Base-by-base conservation (phyloP, 768 basidiomycete species). In the Mycena haematopus region DNA sequence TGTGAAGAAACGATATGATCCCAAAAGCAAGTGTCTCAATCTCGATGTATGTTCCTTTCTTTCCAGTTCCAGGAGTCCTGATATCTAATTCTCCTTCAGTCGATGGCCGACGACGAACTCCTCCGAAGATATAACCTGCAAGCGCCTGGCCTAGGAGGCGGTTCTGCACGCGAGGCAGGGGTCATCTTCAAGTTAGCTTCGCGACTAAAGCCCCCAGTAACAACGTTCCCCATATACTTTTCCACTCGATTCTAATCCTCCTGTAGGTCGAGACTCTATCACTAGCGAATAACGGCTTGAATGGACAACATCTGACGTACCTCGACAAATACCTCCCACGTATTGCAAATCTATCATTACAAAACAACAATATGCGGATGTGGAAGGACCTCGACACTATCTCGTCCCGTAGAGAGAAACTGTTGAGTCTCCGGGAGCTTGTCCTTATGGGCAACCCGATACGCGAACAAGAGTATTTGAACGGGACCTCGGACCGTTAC, bases 131-230 rank as follows among this genome's bases (percentile, higher is more conserved):
- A 93, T 68, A 84, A 86, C 46, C 79, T 97, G 29, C 70, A 80
- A 29, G 85, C 90, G 1, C 94, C 93, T 3, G 93, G 93, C 8
- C 78, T 78, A 25, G 81, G 83, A 31, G 86, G 88, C 11, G 86
- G 90, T 33, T 80, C 84, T 25, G 71, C 76, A 22, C 85, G 81
- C 62, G 90, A 92, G 69, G 87, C 90, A 0, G 85, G 89, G 6
- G 94, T 96, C 11, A 87, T 98, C 47, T 95, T 95, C 81, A 95
- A 95, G 74, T 80, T 96, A 13, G 93, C 95, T 1, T 82, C 85
- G 21, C 83, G 89, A 67, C 84, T 95, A 56, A 86, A 85, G 66
- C 94, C 95, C 38, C 82, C 86, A 58, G 93, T 92, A 69, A 57
- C 80, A 21, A 31, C 25, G 1, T 19, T n/a, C 69, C 8, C 63